Evolutionary conservation across 2,329 filamentous ascomycete species (phyloP), one percentile per base, ranked within the genome.

Genomic region (Zasmidium cellare): DNA sequence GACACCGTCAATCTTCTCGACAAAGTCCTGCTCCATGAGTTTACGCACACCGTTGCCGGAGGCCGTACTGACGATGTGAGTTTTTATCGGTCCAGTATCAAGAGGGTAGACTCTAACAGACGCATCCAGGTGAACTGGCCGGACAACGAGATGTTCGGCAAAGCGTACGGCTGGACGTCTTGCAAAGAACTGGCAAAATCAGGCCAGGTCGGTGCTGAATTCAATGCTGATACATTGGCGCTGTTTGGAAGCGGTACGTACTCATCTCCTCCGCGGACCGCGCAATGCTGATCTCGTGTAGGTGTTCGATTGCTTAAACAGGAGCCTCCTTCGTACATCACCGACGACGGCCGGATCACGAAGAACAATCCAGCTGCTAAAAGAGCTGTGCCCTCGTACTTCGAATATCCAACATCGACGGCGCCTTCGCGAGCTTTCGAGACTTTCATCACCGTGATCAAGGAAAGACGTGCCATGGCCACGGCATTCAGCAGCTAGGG

Each of bases 201-300:
- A 14, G 28, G 28, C 14, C 28, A 14, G 28, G 28, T 31, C 28
- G 28, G 28, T 7, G 28, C 28, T 7, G 28, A 31, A 7, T 31
- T 31, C 28, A 51, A 51, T 25, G 48, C 24, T 22, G 48, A 51
- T 7, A 19, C 48, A 18, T 25, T 51, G 18, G 48, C 48, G 25
- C 48, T 51, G 20, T 51, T 38, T 38, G 24, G 11, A 7, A 51
- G 25, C 14, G 48, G 48, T 51, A 51, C 9, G 48, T n/a, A n/a
- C n/a, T n/a, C n/a, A n/a, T n/a, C n/a, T n/a, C n/a, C n/a, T n/a
- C n/a, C n/a, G n/a, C n/a, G n/a, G n/a, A n/a, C n/a, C n/a, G n/a
- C n/a, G n/a, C n/a, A n/a, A n/a, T 38, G 48, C 48, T 51, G 31
- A 51, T 12, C 11, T 28, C 19, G 6, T 7, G 20, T 9, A 51